Evolutionary conservation across 139 green algal species (phyloP), one percentile per base, ranked within the genome.

Genomic region (Asterochloris sp.): DNA sequence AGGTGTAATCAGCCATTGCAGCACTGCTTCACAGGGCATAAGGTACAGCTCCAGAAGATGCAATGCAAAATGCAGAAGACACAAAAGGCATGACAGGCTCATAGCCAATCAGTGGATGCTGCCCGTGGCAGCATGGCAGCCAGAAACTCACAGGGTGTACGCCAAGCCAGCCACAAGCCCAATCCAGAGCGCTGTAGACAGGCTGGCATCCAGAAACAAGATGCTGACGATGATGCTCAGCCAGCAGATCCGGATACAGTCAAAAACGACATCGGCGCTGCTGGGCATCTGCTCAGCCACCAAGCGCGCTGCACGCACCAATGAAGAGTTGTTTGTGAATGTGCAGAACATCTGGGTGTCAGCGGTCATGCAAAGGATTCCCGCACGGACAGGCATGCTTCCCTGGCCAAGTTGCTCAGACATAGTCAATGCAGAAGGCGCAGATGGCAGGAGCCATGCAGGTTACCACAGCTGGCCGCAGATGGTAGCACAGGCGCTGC

Each of bases 221-320:
- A 96, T 90, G 80, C 87, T 89, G 21, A 93, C 82, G 78, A 95
- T 92, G 76, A 91, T 87, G 19, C 74, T 79, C 60, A 97, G 82
- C 94, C 94, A 97, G 1, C 88, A 93, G 63, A 96, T 79, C 47
- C 94, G 83, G 21, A 97, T 90, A 85, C 88, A 95, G 82, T 97
- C 94, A 80, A 97, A 97, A 19, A 95, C 73, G 28, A 96, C 88
- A 80, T 95, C 93, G 13, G 90, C 89, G 62, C 38, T 73, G 69
- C 62, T 76, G 60, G 89, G 90, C 74, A 85, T 85, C 79, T 85
- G 82, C 13, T 82, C 82, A 61, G 21, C 74, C 74, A 77, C 28
- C 26, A 85, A 64, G 64, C 27, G 28, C 28, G 73, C 26, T 84
- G 81, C 67, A 83, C 26, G n/a, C n/a, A 73, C 2, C 66, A 73